Base-by-base conservation (phyloP, 352 stramenopile genomes). In the Phytopythium chamaehyphon region DNA sequence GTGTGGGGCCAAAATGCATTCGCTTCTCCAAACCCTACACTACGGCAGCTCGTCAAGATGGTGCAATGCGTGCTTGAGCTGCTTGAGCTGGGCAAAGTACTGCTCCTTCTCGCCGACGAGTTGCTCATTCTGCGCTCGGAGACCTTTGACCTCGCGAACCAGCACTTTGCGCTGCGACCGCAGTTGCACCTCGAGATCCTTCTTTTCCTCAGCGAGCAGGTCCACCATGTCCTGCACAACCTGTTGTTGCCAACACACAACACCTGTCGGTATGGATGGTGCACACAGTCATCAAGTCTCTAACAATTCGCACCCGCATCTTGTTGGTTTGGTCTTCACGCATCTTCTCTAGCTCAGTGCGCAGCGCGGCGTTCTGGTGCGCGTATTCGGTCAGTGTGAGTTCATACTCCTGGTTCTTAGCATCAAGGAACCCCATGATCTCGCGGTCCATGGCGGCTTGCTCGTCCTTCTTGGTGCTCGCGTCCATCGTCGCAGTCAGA, bases 221-320 rank as follows among this genome's bases (percentile, higher is more conserved):
- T 73, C 63, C 18, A 91, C 73, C 80, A 93, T 93, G 52, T 93
- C 83, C 64, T 93, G 56, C 15, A 91, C 67, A 14, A 93, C 88
- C 83, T 93, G 39, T 35, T 21, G 10, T 40, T 23, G 22, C 3
- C 15, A 52, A 42, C 24, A 51, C 10, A 31, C 26, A n/a, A n/a
- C n/a, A n/a, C n/a, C n/a, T n/a, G n/a, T n/a, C n/a, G n/a, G n/a
- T n/a, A n/a, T n/a, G n/a, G n/a, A n/a, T n/a, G n/a, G n/a, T n/a
- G n/a, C n/a, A n/a, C n/a, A n/a, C n/a, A n/a, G 43, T 7, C 10
- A 59, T 9, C 22, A 21, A 18, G n/a, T n/a, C n/a, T n/a, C n/a
- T 5, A 15, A 40, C 6, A 44, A 11, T 31, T 48, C 58, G 26
- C 61, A 91, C 83, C 61, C 59, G 83, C 18, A 68, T 72, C 38